Evolutionary conservation across 1,284 basidiomycete genomes (phyloP), one percentile per base, ranked within the genome.

Genomic region (Vanrija sp.): DNA sequence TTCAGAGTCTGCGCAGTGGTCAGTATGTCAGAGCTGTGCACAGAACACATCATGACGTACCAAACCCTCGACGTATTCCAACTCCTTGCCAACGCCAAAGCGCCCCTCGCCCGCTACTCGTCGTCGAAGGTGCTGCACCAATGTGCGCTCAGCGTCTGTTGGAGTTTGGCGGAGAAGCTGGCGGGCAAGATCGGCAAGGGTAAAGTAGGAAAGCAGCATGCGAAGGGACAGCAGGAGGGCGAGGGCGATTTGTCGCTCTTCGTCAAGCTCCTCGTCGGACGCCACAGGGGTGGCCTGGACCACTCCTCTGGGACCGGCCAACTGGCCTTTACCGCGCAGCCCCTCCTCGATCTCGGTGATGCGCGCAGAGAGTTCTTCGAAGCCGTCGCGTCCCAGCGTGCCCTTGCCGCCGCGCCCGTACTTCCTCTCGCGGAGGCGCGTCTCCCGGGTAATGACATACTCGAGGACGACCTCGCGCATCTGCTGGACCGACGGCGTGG

Each of bases 381-480:
- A 69, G 3, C 62, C 64, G 2, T 71, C 67, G 16, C 67, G 48
- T 1, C 71, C 68, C 7, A 76, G 38, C 2, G 73, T 73, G 4
- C 71, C 71, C 53, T 76, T 76, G 16, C 75, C 75, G 3, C 71
- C 73, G 19, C 58, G 43, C 2, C 69, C 72, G 3, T 57, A 59
- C 46, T 67, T 69, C 56, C 69, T 69, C 19, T 70, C 70, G 14
- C 59, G 59, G n/a, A 66, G 41, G 49, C 71, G 69, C 3, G 52
- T 42, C 54, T 76, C 75, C 10, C 72, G 53, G 3, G 60, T 61
- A 6, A 72, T 60, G 0, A 69, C 66, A 53, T 69, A 76, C 49
- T 76, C 75, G 18, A 74, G 63, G n/a, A 76, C 66, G 52, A 73
- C 67, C 56, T 76, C 68, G 8, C 73, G 63, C 5, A 71, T 69